Evolutionary conservation across 768 basidiomycete species (phyloP).

Genomic region (Asterophora parasitica): DNA sequence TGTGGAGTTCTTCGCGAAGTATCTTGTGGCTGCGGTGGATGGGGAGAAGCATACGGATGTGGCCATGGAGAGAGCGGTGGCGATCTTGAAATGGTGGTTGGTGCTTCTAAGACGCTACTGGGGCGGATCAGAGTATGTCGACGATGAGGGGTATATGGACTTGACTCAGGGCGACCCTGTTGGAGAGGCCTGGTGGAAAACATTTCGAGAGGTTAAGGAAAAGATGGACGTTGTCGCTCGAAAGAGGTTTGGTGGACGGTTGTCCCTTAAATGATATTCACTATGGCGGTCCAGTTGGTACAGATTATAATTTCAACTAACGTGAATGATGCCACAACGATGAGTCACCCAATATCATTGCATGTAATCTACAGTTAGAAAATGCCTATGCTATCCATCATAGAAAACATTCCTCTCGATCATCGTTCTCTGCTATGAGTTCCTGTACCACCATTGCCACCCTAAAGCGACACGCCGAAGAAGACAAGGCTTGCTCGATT

Average conservation of each 20-base stretch:
- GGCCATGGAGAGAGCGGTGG: slow-evolving; percentile 63
- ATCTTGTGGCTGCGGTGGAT: slow-evolving; percentile 64
- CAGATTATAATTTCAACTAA: too few species aligned
- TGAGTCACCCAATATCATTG: too few species aligned
- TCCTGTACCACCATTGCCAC: too few species aligned
- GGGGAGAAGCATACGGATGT: slow-evolving; percentile 47
- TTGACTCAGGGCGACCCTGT: slow-evolving; percentile 35
- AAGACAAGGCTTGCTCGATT: too few species aligned
- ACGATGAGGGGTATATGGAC: slow-evolving; percentile 28
- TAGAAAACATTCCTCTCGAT: too few species aligned
- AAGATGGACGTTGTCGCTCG: slow-evolving; percentile 61
- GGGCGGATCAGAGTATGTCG: slow-evolving; percentile 48
- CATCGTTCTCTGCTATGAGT: too few species aligned
- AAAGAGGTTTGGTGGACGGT: slow-evolving; percentile 66
- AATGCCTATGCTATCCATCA: too few species aligned
- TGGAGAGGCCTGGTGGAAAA: slow-evolving; percentile 77
- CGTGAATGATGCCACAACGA: too few species aligned
- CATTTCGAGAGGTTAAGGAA: slow-evolving; percentile 65
- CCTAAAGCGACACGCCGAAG: too few species aligned
- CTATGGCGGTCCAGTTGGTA: too few species aligned
- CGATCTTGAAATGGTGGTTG: slow-evolving; percentile 80
- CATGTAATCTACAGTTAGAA: too few species aligned
- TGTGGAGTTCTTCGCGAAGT: slow-evolving; percentile 69
- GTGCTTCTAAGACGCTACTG: slow-evolving; percentile 63
- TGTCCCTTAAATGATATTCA: slow-evolving; percentile 47